phyloP scores from a whole-genome alignment of 129 eudicot genomes.

The Kitagawia praeruptora region DNA sequence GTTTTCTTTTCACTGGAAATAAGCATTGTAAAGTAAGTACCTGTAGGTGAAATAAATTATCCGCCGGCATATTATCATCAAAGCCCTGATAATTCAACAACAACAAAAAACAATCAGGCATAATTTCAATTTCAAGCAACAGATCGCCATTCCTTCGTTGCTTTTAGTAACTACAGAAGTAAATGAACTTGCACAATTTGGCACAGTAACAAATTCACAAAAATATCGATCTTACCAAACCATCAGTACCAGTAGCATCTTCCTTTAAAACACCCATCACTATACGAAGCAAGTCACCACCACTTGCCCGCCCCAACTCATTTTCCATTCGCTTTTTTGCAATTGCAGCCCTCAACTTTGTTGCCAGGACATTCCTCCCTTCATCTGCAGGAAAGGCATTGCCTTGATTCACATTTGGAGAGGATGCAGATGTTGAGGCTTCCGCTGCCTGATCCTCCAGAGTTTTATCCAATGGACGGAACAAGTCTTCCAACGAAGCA shows the following conservation, averaged over 20 bases:
- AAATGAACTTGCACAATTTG: too few species aligned
- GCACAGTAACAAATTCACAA: constrained; percentile 12
- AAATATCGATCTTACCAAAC: constrained; percentile 51
- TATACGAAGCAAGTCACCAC: constrained; percentile 75
- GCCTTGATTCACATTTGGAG: constrained; percentile 44
- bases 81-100: constrained; percentile 55
- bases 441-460: constrained; percentile 45
- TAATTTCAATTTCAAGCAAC: constrained; percentile 5
- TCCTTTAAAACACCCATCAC: constrained; percentile 85
- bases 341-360: constrained; percentile 84
- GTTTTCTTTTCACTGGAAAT: neutral
- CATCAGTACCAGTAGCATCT: constrained; percentile 70
- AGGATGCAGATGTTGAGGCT: constrained; percentile 77
- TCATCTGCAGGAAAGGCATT: constrained; percentile 27
- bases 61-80: constrained; percentile 86
- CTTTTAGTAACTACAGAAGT: neutral
- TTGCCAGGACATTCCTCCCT: constrained; percentile 74
- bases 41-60: constrained; percentile 84
- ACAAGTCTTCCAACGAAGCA: constrained; percentile 94
- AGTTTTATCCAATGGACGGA: constrained; percentile 58
- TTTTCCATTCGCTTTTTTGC: constrained; percentile 90
- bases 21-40: constrained; percentile 21
- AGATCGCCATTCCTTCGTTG: neutral
- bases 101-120: neutral
- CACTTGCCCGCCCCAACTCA: constrained; percentile 59